Conservation (phyloP, 257 asterid genomes). For the Solanum sitiens region DNA sequence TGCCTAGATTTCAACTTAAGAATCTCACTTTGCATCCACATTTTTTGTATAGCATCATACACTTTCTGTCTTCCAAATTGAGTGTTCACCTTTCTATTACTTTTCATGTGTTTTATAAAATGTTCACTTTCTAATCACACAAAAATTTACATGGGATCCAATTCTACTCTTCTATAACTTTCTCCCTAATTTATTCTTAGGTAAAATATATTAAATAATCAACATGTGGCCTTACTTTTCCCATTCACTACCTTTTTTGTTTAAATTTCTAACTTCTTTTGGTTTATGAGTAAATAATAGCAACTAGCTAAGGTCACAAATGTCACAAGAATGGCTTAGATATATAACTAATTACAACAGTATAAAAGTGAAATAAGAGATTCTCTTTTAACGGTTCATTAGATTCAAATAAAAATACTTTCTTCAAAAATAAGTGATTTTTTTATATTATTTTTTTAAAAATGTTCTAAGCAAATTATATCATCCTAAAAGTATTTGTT, state of each 20-base stretch:
- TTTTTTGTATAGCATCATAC: neutral
- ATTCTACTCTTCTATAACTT: neutral
- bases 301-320: neutral
- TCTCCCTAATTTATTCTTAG: neutral
- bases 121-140: neutral
- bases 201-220: neutral
- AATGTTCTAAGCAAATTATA: too few relatives aligned
- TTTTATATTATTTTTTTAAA: too few relatives aligned
- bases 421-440: too few relatives aligned
- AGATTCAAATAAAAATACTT: too few relatives aligned
- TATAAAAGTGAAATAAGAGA: neutral
- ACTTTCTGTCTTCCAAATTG: neutral
- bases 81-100: neutral
- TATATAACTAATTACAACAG: neutral
- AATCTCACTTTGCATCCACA: neutral
- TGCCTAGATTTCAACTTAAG: neutral
- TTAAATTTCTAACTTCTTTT: neutral
- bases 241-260: too few relatives aligned
- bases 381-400: neutral
- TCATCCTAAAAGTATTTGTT: too few relatives aligned
- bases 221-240: neutral
- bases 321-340: neutral
- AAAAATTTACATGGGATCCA: neutral
- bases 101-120: neutral
- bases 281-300: neutral